Base-by-base conservation (phyloP, 768 basidiomycete genomes). In the Hysterangium stoloniferum region DNA sequence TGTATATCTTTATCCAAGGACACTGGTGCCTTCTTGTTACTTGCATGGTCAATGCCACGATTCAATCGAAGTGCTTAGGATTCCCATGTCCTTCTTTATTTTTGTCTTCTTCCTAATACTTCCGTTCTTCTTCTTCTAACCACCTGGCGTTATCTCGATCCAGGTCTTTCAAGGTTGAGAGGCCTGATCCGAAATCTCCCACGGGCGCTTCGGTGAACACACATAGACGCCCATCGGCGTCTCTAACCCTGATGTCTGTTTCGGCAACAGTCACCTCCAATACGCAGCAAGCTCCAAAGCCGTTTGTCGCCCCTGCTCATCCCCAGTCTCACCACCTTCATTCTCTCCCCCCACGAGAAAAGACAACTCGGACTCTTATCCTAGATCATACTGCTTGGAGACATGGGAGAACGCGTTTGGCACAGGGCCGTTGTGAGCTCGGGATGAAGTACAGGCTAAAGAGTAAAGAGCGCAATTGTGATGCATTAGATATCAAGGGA, bases 361-460 rank as follows among this genome's bases (percentile, higher is more conserved):
- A 91, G 70, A 86, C 84, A n/a, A 90, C 88, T 6, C 72, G 87
- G 28, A 91, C 87, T 8, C 72, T 91, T 51, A 92, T 91, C 58
- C 79, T 92, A 50, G 89, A 92, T 65, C 85, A 91, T 65, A 80
- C 89, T 74, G 70, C 90, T 43, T 91, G 85, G 86, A 84, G 83
- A 6, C 89, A 91, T 64, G 80, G 75, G 9, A 73, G 82, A 55
- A 87, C 87, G 12, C 76, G 89, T 52, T 86, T 88, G 56, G 80
- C 83, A 6, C 89, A 92, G 64, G 87, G 84, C 4, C 77, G 87
- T 27, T 86, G 86, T 47, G 88, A 90, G 64, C 76, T 92, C 9
- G 86, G 84, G 31, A 89, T 90, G 86, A 82, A 83, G 6, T 86
- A 87, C 64, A 82, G 79, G 52, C 27, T 60, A 38, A 45, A 76